Conservation (phyloP, 2,329 filamentous ascomycete genomes). For the Ambrosiella cleistominuta region DNA sequence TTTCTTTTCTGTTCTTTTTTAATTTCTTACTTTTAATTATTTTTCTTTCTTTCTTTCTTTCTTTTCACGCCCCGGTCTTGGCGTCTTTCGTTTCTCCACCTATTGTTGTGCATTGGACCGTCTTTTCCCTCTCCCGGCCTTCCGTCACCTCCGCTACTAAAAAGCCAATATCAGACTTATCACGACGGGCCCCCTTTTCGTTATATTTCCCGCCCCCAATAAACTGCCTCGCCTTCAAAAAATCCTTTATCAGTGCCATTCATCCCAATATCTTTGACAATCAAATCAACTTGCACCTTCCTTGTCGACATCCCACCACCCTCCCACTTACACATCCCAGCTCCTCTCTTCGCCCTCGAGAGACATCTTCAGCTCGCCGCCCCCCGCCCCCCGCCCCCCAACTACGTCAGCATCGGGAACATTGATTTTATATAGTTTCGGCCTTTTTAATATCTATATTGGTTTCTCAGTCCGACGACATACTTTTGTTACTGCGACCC, state of each 20-base stretch:
- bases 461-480: too few relatives aligned
- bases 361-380: neutral
- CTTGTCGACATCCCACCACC: neutral
- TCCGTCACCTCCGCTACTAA: neutral
- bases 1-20: neutral
- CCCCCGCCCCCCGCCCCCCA: neutral
- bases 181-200: neutral
- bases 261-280: neutral
- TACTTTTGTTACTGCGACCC: too few relatives aligned
- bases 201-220: neutral
- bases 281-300: neutral
- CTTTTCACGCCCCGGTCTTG: slow-evolving; percentile 1
- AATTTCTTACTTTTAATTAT: neutral
- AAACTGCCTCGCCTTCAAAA: neutral
- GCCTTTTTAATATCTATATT: too few relatives aligned
- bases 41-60: neutral
- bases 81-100: neutral
- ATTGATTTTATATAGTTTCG: too few relatives aligned
- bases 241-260: too few relatives aligned
- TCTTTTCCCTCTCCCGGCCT: neutral
- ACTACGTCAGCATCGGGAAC: too few relatives aligned
- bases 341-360: neutral
- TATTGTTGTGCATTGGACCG: neutral
- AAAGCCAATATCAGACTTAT: neutral
- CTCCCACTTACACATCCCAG: neutral